Base-by-base conservation (phyloP, 2,329 filamentous ascomycete genomes). In the Pestalotiopsis sp. region DNA sequence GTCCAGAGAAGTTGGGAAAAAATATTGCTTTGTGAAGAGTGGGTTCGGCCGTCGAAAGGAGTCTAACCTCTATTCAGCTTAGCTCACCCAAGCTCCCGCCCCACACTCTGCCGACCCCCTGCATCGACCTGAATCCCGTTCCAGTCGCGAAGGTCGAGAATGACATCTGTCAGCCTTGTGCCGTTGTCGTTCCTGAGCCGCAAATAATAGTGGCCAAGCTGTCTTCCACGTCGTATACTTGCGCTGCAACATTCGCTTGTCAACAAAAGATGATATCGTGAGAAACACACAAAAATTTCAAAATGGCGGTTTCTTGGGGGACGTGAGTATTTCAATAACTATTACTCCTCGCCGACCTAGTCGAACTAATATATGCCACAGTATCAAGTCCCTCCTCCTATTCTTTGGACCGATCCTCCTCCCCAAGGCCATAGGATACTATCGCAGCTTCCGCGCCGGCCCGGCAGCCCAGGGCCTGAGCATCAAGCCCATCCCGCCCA, bases 361-460 rank as follows among this genome's bases (percentile, higher is more conserved):
- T 14, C 17, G 7, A 66, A 73, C 52, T 36, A 63, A 69, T 7
- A 3, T 27, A 20, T 36, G 58, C 59, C 38, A 7, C 71, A 88
- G 85, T 66, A 81, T 89, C 75, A 86, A 86, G 72, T 85, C 86
- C 74, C 81, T 90, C 71, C 77, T 85, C 75, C 78, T 90, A 75
- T 86, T 90, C 82, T 86, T 95, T 77, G 93, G 91, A 2, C 93
- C 93, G 39, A 84, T 93, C 71, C 82, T 95, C 72, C 79, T 95
- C 52, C 91, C 92, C 65, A 90, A 89, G 75, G 84, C 86, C 68
- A 82, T 94, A 68, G 80, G 83, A 70, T 90, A 88, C 83, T 92
- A 93, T 82, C 89, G 89, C 73, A 85, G 85, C 58, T 66, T 84
- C 60, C 83, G 82, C 72, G 75, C 80, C 70, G 80, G 82, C n/a